phyloP scores from a whole-genome alignment of 2,329 filamentous ascomycete genomes.

The Calonectria pseudoreteaudii region DNA sequence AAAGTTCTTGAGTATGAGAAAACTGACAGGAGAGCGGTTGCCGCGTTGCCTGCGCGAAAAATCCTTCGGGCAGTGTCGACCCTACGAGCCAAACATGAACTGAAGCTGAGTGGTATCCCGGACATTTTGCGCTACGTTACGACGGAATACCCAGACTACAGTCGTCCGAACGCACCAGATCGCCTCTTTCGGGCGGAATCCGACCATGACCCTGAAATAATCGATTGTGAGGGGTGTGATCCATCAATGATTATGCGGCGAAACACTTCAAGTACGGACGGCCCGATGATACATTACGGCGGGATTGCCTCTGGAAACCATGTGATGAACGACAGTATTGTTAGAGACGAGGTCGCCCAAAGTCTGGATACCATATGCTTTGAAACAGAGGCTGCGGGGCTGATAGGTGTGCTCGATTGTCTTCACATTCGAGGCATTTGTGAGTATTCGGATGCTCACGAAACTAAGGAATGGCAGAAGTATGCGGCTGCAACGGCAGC shows the following conservation, averaged over 20 bases:
- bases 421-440: conserved; percentile 54
- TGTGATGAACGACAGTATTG: conserved; percentile 47
- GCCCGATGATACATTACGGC: conserved; percentile 29
- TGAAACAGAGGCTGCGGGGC: conserved; percentile 43
- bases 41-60: neutral
- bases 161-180: conserved; percentile 4
- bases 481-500: conserved; percentile 52
- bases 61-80: neutral
- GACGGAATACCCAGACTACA: neutral
- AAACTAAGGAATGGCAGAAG: conserved; percentile 50
- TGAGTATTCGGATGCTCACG: conserved; percentile 55
- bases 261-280: neutral
- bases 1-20: conserved; percentile 25
- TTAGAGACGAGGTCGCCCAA: conserved; percentile 44
- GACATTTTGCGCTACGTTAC: neutral
- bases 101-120: neutral
- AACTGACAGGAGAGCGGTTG: neutral
- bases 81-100: conserved; percentile 12
- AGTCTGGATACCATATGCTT: conserved; percentile 30
- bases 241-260: neutral
- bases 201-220: neutral
- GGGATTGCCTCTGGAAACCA: conserved; percentile 45
- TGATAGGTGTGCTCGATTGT: conserved; percentile 42
- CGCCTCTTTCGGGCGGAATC: conserved; percentile 3
- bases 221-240: neutral